phyloP scores from a whole-genome alignment of 257 asterid genomes.

The Solanum bulbocastanum region DNA sequence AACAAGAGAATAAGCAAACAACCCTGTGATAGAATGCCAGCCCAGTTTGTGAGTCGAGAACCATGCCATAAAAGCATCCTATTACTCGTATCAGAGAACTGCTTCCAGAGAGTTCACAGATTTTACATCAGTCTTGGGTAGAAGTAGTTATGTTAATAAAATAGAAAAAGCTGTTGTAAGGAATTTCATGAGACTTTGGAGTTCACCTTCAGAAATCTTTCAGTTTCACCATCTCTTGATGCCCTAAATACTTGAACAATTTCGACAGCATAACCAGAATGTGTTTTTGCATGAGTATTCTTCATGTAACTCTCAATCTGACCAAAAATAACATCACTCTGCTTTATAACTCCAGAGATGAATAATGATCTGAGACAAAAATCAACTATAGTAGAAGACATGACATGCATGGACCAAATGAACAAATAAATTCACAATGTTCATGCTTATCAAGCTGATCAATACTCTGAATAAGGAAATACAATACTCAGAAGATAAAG shows the following conservation, averaged over 20 bases:
- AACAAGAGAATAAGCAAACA: neutral
- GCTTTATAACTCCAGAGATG: neutral
- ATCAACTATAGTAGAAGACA: neutral
- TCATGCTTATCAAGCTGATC: neutral
- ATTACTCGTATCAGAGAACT: slow-evolving; percentile 54
- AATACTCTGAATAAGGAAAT: neutral
- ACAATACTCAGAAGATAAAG: neutral
- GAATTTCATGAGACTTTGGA: neutral
- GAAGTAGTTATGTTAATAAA: neutral
- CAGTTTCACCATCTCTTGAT: slow-evolving; percentile 75
- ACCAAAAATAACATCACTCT: neutral
- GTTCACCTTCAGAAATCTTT: slow-evolving; percentile 56
- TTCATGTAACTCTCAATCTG: slow-evolving; percentile 74
- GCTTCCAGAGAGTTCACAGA: slow-evolving; percentile 10
- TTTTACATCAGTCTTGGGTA: neutral
- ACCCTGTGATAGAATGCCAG: slow-evolving; percentile 95
- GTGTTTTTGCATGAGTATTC: slow-evolving; percentile 92
- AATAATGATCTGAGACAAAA: neutral
- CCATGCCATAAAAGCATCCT: slow-evolving; percentile 99
- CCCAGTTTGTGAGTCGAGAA: slow-evolving; percentile 91
- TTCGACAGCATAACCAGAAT: slow-evolving; percentile 51
- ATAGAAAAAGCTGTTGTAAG: neutral
- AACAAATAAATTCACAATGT: neutral
- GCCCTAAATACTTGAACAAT: slow-evolving; percentile 68
- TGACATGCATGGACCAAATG: neutral